Evolutionary conservation across 2,329 filamentous ascomycete genomes (phyloP).

Genomic region (Lachnellula hyalina): DNA sequence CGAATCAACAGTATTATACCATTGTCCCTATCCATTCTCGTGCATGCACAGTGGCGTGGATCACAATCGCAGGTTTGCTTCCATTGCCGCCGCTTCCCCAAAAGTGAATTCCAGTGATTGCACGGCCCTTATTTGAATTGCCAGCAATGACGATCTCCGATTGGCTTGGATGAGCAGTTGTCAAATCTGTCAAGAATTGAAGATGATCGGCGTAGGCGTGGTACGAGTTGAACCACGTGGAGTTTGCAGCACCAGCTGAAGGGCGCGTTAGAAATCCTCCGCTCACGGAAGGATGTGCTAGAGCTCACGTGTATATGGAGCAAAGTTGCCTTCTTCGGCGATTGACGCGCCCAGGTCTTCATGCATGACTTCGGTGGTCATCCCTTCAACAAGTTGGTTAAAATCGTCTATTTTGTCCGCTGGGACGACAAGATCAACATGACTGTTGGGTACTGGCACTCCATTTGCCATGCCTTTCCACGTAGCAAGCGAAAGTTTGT

Average conservation of each 20-base stretch:
- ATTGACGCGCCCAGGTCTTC: constrained; percentile 40
- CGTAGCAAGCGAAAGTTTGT: constrained; percentile 32
- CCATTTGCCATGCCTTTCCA: constrained; percentile 32
- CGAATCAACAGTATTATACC: constrained; percentile 28
- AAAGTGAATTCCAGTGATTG: constrained; percentile 45
- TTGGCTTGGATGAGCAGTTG: constrained; percentile 39
- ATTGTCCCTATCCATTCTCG: constrained; percentile 56
- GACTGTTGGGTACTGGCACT: constrained; percentile 19
- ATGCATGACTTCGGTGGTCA: constrained; percentile 36
- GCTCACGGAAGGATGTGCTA: not conserved
- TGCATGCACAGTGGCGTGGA: constrained; percentile 54
- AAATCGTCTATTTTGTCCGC: constrained; percentile 35
- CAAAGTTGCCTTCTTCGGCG: constrained; percentile 30
- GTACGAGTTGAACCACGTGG: constrained; percentile 49
- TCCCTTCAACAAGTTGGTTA: constrained; percentile 30
- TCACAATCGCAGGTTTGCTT: constrained; percentile 47
- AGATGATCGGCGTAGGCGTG: constrained; percentile 49
- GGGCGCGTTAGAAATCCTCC: constrained; percentile 3
- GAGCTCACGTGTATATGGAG: constrained; percentile 3
- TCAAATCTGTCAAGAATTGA: constrained; percentile 42
- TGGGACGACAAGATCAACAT: constrained; percentile 40
- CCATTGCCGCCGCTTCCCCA: constrained; percentile 42
- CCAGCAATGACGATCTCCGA: constrained; percentile 47
- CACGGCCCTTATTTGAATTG: constrained; percentile 40
- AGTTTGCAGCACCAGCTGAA: constrained; percentile 23